Base-by-base conservation (phyloP, 768 basidiomycete genomes). In the Cystobasidium tubakii region DNA sequence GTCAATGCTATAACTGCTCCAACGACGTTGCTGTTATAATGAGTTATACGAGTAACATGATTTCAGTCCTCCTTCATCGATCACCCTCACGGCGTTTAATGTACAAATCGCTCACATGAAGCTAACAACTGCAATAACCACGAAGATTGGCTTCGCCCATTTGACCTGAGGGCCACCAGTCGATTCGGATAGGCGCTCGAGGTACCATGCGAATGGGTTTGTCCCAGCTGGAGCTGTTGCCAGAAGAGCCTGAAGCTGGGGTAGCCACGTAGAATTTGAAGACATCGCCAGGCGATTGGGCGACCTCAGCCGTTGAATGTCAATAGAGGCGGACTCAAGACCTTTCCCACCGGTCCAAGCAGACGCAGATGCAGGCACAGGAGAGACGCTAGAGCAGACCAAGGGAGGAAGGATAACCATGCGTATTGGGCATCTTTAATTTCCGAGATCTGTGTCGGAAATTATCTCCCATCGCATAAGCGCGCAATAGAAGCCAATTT, bases 91-190 rank as follows among this genome's bases (percentile, higher is more conserved):
- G 15, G 4, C 39, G 19, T 4, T 1, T 10, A 65, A 36, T 65
- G 34, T 42, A 19, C 3, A 65, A 10, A 27, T 46, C 12, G 60
- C 69, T 71, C 34, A 71, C 69, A 71, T 29, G 27, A 71, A 25
- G 21, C 29, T 36, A 10, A 71, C 36, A 13, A 60, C 27, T 9
- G 54, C 69, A 10, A 71, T 44, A 42, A 71, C 34, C 12, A 33
- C 34, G 55, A 71, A 71, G 54, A 71, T 23, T 29, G 69, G 69
- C 33, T 39, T 71, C 21, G 69, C 50, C 69, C 69, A 71, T 36
- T 46, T 23, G 12, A 55, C 69, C 15, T 55, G 29, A 12, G 25
- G 25, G 4, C 33, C 57, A 15, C 33, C 29, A 15, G 29, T 60
- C 12, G 57, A 60, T 23, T 60, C 33, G 21, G 29, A 27, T 31